Evolutionary conservation across 2,329 filamentous ascomycete species (phyloP).

Genomic region (Cladophialophora yegresii): DNA sequence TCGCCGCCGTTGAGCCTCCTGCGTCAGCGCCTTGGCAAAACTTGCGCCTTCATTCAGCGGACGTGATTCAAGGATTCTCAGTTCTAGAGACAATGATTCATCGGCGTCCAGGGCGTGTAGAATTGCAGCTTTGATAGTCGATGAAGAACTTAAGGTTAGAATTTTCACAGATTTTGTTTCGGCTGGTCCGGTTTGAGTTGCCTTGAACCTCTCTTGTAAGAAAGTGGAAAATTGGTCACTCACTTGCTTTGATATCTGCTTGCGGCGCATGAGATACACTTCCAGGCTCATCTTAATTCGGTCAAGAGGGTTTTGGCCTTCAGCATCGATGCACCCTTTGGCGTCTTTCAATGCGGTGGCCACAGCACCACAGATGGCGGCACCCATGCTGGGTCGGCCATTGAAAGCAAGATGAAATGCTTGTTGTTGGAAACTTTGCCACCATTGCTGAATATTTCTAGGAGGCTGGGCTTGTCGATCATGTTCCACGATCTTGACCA

Average conservation of each 20-base stretch:
- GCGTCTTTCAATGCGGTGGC: slow-evolving; percentile 51
- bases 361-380: slow-evolving; percentile 58
- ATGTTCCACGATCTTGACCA: slow-evolving; percentile 51
- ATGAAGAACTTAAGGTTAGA: slow-evolving; percentile 64
- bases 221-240: slow-evolving; percentile 25
- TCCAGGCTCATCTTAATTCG: slow-evolving; percentile 35
- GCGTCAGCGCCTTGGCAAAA: slow-evolving; percentile 52
- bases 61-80: slow-evolving; percentile 66
- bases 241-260: slow-evolving; percentile 28
- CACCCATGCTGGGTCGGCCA: slow-evolving; percentile 66
- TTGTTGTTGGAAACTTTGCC: slow-evolving; percentile 52
- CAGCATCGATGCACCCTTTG: slow-evolving; percentile 33
- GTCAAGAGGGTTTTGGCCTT: slow-evolving; percentile 13
- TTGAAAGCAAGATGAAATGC: slow-evolving; percentile 67
- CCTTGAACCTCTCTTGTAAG: slow-evolving; percentile 15
- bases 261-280: slow-evolving; percentile 37
- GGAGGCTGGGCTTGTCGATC: slow-evolving; percentile 37
- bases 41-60: slow-evolving; percentile 66
- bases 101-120: slow-evolving; percentile 49
- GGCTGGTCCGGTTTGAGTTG: neutral
- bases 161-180: slow-evolving; percentile 47
- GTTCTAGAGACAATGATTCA: slow-evolving; percentile 40
- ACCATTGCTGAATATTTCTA: slow-evolving; percentile 56
- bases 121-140: slow-evolving; percentile 53
- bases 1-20: slow-evolving; percentile 36